A percentile compares a stretch with the other conserved stretches of the same genome.
Conservation (phyloP, 2,329 filamentous ascomycete genomes). For the Orbilia quercus region DNA sequence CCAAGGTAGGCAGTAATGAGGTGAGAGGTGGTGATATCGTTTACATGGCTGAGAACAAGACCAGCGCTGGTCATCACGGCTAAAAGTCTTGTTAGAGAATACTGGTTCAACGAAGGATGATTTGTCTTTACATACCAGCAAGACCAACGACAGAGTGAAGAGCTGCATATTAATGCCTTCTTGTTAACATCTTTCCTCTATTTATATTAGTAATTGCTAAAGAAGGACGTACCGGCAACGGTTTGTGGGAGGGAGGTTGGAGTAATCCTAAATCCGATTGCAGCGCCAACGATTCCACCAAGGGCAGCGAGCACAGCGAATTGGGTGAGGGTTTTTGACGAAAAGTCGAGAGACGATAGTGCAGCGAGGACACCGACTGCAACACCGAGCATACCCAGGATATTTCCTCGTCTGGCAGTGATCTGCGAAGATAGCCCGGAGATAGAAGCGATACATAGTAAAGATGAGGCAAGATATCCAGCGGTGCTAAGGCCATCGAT, state of each 20-base stretch:
- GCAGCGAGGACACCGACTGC: slow-evolving; percentile 84
- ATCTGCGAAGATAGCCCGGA: slow-evolving; percentile 83
- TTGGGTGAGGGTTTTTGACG: slow-evolving; percentile 80
- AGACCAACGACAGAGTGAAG: slow-evolving; percentile 90
- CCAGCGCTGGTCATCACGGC: slow-evolving; percentile 89
- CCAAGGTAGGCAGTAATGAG: slow-evolving; percentile 87
- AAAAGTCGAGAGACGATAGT: slow-evolving; percentile 81
- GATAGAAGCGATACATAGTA: slow-evolving; percentile 84
- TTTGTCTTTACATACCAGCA: slow-evolving; percentile 64
- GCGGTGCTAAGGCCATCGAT: slow-evolving; percentile 86
- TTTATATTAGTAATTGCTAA: neutral
- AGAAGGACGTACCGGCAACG: slow-evolving; percentile 67
- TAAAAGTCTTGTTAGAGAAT: slow-evolving; percentile 2
- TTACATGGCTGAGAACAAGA: slow-evolving; percentile 80
- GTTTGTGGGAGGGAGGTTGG: slow-evolving; percentile 89
- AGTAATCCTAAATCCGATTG: slow-evolving; percentile 87
- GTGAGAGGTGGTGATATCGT: slow-evolving; percentile 79
- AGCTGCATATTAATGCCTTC: slow-evolving; percentile 64
- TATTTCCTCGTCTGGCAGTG: slow-evolving; percentile 85
- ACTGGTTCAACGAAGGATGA: neutral
- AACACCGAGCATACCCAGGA: slow-evolving; percentile 87
- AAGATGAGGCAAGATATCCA: slow-evolving; percentile 84
- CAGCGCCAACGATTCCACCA: slow-evolving; percentile 71
- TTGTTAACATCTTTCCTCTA: neutral
- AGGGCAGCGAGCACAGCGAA: slow-evolving; percentile 80